Evolutionary conservation across 306 rosid genomes (phyloP).

Genomic region (Castanea crenata): DNA sequence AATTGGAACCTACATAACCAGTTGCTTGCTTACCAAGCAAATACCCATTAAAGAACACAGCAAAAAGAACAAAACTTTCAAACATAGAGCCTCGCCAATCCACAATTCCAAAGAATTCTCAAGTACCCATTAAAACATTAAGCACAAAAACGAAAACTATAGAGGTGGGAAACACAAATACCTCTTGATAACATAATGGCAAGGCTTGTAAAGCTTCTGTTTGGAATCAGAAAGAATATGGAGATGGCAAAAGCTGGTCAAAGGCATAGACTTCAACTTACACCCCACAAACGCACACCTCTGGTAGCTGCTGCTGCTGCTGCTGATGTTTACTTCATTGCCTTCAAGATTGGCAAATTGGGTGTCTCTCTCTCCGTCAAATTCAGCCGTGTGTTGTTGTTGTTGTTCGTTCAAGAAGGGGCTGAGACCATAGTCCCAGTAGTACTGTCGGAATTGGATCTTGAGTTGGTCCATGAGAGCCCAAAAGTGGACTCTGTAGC

Average conservation of each 20-base stretch:
- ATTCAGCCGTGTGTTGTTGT: neutral
- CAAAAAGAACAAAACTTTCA: neutral
- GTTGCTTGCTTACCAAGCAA: neutral
- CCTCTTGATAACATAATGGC: slow-evolving; percentile 58
- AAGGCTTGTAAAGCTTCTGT: slow-evolving; percentile 67
- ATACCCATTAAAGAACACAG: neutral
- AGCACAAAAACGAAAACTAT: neutral
- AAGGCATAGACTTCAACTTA: slow-evolving; percentile 56
- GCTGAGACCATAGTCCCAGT: slow-evolving; percentile 19
- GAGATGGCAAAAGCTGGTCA: slow-evolving; percentile 58
- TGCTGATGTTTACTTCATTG: neutral
- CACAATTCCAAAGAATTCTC: neutral
- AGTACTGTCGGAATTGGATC: slow-evolving; percentile 18
- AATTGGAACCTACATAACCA: no score
- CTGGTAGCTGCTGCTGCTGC: neutral
- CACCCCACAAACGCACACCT: slow-evolving; percentile 55
- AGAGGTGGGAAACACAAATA: neutral
- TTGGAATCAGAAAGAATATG: slow-evolving; percentile 67
- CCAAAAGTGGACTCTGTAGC: slow-evolving; percentile 37
- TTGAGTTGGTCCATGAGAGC: slow-evolving; percentile 25
- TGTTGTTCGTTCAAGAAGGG: slow-evolving; percentile 3
- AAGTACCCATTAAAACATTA: neutral
- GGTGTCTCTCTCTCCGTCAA: neutral
- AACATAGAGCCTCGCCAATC: neutral
- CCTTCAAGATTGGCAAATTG: slow-evolving; percentile 8